Evolutionary conservation across 2,329 filamentous ascomycete species (phyloP), one percentile per base, ranked within the genome.

Genomic region (Ophiostoma perfectum): DNA sequence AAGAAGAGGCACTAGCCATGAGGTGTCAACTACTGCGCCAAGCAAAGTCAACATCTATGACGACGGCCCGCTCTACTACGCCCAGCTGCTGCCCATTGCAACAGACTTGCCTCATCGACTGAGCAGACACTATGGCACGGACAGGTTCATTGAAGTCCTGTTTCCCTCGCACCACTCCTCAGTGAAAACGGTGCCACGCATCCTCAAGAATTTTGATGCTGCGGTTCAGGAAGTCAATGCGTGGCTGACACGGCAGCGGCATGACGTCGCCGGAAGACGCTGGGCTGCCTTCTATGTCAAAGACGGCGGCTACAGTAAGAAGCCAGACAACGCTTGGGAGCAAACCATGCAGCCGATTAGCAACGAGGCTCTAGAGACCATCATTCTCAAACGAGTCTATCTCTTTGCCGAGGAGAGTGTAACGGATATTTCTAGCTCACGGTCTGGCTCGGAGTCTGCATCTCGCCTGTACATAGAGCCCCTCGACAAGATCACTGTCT

Each of bases 91-190:
- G 1, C 81, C 84, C 0, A 72, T 87, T 1, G 78, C 76, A 9
- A 73, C 86, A 1, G 83, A 86, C 39, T 73, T 78, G 2, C 78
- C 82, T 0, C 80, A 86, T 74, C 82, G 86, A 1, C 74, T 88
- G 0, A 77, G 78, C 27, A 81, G 86, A 12, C 81, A 81, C 4
- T 87, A 87, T 71, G 86, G 86, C 0, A 75, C 81, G 0, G 86
- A 89, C 71, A 80, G 86, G 0, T 88, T 88, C 63, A 70, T 89
- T 1, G 84, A 88, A 67, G 69, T 89, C 0, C 74, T 80, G 4
- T 77, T 88, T 5, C 85, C 86, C 0, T 78, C 79, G 0, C 77
- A 80, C 0, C 76, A 73, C 1, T 75, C 74, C 0, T 75, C 72
- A 2, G 72, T 76, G 1, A 73, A 74, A 0, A 7, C 16, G 0